Base-by-base conservation (phyloP, 1,284 basidiomycete genomes). In the Pulveroboletus ridleyi region DNA sequence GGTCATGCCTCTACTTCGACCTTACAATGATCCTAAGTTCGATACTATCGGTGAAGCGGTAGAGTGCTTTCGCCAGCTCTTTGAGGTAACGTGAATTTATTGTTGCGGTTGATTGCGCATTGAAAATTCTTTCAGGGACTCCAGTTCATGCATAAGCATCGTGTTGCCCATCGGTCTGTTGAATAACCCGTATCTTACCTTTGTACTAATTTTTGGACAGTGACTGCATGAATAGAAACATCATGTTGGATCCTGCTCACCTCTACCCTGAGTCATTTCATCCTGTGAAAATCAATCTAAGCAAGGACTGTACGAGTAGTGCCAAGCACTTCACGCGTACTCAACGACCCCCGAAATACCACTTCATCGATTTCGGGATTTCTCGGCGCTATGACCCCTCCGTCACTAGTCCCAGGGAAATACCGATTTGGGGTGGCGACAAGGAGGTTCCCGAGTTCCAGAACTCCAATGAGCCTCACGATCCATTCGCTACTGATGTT, bases 291-390 rank as follows among this genome's bases (percentile, higher is more conserved):
- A 25, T 58, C 14, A 23, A 50, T 6, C 62, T 44, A 57, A 76
- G 66, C 18, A 68, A 68, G 10, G 72, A 77, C 53, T 65, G 65
- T 11, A 68, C 62, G 3, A 72, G 75, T 2, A 25, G 29, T 18
- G 69, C 72, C 3, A 71, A 67, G 2, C 60, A 62, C 58, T 62
- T 53, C 18, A 74, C 68, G 20, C 74, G 80, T 0, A 80, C 79
- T 1, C 62, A 66, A 56, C 64, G 70, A 33, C 76, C 77, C 7
- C 69, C 77, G 1, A 77, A 71, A 58, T 81, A 81, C 60, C 70
- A 76, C 53, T 69, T 78, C 15, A 80, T 80, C 23, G 82, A 83
- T 65, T 84, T 82, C 54, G 80, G 80, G 2, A 46, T 79, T 3
- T 77, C 79, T 4, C 66, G 69, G 42, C 69, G 64, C 11, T 79